Percentiles rank a stretch among this genome's conserved stretches.
Evolutionary conservation across 495 filamentous ascomycete genomes (phyloP).

Genomic region (Hypoxylon subgilvum): DNA sequence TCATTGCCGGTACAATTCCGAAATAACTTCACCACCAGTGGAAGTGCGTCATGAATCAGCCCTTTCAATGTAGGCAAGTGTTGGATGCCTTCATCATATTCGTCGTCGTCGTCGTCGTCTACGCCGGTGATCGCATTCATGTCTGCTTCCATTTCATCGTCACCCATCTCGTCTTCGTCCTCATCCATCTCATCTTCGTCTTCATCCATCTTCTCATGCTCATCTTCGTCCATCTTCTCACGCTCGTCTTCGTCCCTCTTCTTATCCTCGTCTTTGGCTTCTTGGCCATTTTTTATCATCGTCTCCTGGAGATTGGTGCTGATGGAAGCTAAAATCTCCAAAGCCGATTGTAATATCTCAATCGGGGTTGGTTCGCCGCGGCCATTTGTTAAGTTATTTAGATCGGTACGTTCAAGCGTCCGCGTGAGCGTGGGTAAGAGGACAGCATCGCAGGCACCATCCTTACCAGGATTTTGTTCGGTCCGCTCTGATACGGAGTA

Average conservation of each 20-base stretch:
- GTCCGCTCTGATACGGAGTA: conserved; percentile 54
- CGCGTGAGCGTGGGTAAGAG: conserved; percentile 52
- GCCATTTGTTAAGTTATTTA: conserved; percentile 39
- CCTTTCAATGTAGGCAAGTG: conserved; percentile 54
- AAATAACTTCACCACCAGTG: conserved; percentile 53
- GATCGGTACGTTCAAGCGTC: conserved; percentile 42
- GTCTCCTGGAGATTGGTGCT: conserved; percentile 59
- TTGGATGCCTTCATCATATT: conserved; percentile 45
- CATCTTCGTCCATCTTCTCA: conserved; percentile 41
- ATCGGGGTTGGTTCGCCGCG: conserved; percentile 30
- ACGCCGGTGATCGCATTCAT: conserved; percentile 62
- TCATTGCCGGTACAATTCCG: conserved; percentile 31
- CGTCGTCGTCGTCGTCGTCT: conserved; percentile 47
- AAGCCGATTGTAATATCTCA: conserved; percentile 53
- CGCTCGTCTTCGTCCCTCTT: conserved; percentile 46
- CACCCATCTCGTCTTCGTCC: conserved; percentile 42
- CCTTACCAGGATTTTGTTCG: conserved; percentile 54
- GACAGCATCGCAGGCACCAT: conserved; percentile 54
- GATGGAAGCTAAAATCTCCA: conserved; percentile 66
- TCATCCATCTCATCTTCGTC: conserved; percentile 41
- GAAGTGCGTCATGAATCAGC: conserved; percentile 57
- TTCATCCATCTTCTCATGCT: conserved; percentile 30
- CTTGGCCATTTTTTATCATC: conserved; percentile 47
- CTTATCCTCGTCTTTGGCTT: conserved; percentile 40
- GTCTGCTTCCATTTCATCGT: conserved; percentile 60